Evolutionary conservation across 2,329 filamentous ascomycete genomes (phyloP), one percentile per base, ranked within the genome.

Genomic region (Hymenoscyphus fructigenus): DNA sequence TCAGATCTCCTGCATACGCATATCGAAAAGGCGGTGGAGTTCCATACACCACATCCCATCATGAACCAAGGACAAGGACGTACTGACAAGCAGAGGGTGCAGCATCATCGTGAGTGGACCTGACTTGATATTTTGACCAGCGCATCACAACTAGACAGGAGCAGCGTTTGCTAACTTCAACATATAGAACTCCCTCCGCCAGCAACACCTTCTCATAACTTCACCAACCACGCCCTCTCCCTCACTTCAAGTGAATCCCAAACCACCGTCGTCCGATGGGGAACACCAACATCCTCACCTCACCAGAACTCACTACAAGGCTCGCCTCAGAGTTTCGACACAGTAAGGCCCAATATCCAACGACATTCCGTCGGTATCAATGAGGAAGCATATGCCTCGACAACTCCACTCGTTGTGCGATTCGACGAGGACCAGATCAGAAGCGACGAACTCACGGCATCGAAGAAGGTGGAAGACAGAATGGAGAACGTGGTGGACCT

Each of bases 351-450:
- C 50, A 50, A 67, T 20, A 53, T 63, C 32, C 58, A 66, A 57
- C 53, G 63, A 65, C 62, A 64, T n/a, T 63, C 66, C 26, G 62
- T 68, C 47, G 68, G 66, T 17, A 60, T 62, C 57, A 70, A 74
- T 71, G 67, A 71, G 61, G 58, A 63, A 60, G 64, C 68, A 44
- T 68, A 70, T 66, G 64, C 64, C 17, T 69, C 69, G 17, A 65
- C 68, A 23, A 67, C 66, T 58, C 62, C 70, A 36, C 53, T 69
- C 26, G 68, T 67, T 67, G 68, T 71, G 63, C 71, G 67, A 63
- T 72, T 72, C 58, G 69, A 75, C 66, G 71, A 75, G 64, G 68
- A 73, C 55, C 70, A 72, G 62, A 71, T 73, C 41, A 65, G 62
- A 60, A 69, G 60, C 47, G 60, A 67, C 61, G 69, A 71, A 63